Evolutionary conservation across 1,139 yeast genomes (phyloP).

Genomic region (Magnusiomyces suaveolens): DNA sequence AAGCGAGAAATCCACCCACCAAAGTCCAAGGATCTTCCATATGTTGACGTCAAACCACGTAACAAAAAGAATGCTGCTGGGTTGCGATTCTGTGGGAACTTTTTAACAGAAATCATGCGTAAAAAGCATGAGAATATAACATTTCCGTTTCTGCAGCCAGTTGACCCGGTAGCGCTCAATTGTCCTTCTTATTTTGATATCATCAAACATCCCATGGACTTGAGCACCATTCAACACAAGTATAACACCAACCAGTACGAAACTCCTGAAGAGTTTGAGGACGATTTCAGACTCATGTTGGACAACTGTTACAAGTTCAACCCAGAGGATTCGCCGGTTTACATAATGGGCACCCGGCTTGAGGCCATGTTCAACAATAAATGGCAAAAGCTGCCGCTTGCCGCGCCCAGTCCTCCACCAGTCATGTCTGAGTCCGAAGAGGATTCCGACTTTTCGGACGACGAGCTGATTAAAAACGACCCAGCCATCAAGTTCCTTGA

Average conservation of each 20-base stretch:
- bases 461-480: conserved; percentile 57
- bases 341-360: conserved; percentile 86
- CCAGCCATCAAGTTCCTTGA: conserved; percentile 88
- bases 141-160: conserved; percentile 88
- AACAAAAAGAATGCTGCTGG: conserved; percentile 89
- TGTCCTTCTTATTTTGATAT: conserved; percentile 83
- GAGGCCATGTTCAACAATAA: conserved; percentile 78
- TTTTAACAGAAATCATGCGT: conserved; percentile 68
- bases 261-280: conserved; percentile 78
- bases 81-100: conserved; percentile 72
- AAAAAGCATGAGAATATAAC: conserved; percentile 79
- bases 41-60: conserved; percentile 68
- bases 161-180: conserved; percentile 87
- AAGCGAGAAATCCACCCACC: conserved; percentile 97
- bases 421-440: conserved; percentile 29
- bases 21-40: conserved; percentile 84
- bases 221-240: conserved; percentile 74
- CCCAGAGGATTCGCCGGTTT: conserved; percentile 93
- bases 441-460: conserved; percentile 37
- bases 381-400: conserved; percentile 84
- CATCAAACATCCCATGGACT: conserved; percentile 90
- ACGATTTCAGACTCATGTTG: conserved; percentile 73
- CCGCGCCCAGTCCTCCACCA: conserved; percentile 49
- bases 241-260: conserved; percentile 80
- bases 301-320: conserved; percentile 83